A percentile compares a stretch with the other conserved stretches of the same genome.
phyloP scores from a whole-genome alignment of 2,329 filamentous ascomycete species.

The Hypoxylon sp. region DNA sequence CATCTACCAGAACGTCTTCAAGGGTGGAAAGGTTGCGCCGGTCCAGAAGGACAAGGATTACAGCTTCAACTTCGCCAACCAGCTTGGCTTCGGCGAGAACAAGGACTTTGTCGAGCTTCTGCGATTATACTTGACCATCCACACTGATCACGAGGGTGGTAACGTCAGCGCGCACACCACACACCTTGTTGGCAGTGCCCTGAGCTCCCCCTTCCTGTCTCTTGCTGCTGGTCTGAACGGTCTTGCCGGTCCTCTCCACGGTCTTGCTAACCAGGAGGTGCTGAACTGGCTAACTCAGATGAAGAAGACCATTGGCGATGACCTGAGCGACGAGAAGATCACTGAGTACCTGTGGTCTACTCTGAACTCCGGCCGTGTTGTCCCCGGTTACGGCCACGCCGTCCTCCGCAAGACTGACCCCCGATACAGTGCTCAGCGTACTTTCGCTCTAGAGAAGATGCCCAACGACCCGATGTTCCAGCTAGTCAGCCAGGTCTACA shows the following conservation, averaged over 20 bases:
- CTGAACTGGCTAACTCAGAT: constrained; percentile 99
- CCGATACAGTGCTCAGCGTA: constrained; percentile 97
- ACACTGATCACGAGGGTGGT: constrained; percentile 99
- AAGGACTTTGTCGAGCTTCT: constrained; percentile 97
- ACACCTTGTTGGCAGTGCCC: constrained; percentile 94
- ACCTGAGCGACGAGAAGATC: constrained; percentile 96
- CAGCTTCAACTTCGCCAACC: constrained; percentile 99
- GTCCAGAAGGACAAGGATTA: constrained; percentile 99
- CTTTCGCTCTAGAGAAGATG: constrained; percentile 93
- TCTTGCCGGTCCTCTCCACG: constrained; percentile 97
- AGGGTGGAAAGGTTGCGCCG: constrained; percentile 97
- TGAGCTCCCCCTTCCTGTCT: constrained; percentile 98
- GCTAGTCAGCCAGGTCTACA: constrained; percentile 99
- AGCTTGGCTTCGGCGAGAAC: constrained; percentile 97
- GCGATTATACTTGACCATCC: constrained; percentile 99
- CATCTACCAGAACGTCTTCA: constrained; percentile 99
- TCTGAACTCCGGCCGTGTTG: constrained; percentile 94
- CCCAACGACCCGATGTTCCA: constrained; percentile 99
- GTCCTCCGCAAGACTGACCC: constrained; percentile 99
- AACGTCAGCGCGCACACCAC: constrained; percentile 99
- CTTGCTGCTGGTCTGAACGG: constrained; percentile 97
- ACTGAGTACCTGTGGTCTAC: constrained; percentile 99
- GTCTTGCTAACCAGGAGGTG: constrained; percentile 99
- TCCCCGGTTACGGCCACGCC: constrained; percentile 98
- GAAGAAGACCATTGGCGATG: constrained; percentile 94